phyloP scores from a whole-genome alignment of 805 yeast genomes.

The Teunomyces tritomae region DNA sequence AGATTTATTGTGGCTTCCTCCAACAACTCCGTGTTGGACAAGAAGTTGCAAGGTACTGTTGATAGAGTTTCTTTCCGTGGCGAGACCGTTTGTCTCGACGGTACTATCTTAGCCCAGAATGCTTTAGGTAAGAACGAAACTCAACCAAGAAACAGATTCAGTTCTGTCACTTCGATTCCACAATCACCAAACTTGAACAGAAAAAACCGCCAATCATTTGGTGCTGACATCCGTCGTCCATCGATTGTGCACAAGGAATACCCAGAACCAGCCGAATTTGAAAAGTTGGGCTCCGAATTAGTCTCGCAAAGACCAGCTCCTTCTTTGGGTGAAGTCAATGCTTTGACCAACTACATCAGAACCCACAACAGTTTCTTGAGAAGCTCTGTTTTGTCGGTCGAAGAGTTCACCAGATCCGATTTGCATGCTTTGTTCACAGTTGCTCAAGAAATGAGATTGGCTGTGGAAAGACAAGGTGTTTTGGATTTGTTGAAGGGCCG shows the following conservation, averaged over 20 bases:
- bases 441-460: constrained; percentile 96
- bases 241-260: constrained; percentile 31
- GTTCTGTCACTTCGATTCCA: constrained; percentile 26
- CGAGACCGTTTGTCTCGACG: constrained; percentile 82
- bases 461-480: constrained; percentile 95
- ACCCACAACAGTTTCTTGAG: constrained; percentile 87
- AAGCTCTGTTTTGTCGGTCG: constrained; percentile 83
- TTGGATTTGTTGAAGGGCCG: constrained; percentile 88
- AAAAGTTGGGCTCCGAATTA: constrained; percentile 58
- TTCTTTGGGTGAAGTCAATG: constrained; percentile 73
- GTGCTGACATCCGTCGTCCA: constrained; percentile 33
- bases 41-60: constrained; percentile 70
- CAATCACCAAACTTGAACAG: constrained; percentile 33
- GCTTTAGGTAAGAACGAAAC: constrained; percentile 60
- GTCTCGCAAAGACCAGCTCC: constrained; percentile 73
- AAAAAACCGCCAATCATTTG: constrained; percentile 36
- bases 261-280: constrained; percentile 45
- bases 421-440: constrained; percentile 91
- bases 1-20: constrained; percentile 47
- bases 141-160: constrained; percentile 45
- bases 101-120: constrained; percentile 57
- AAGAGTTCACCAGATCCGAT: constrained; percentile 82
- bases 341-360: constrained; percentile 73
- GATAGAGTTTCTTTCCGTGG: constrained; percentile 82
- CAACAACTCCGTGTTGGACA: constrained; percentile 41